A percentile compares a stretch with the other conserved stretches of the same genome.
Evolutionary conservation across 1,284 basidiomycete genomes (phyloP).

Genomic region (Rhodotorula sp.): DNA sequence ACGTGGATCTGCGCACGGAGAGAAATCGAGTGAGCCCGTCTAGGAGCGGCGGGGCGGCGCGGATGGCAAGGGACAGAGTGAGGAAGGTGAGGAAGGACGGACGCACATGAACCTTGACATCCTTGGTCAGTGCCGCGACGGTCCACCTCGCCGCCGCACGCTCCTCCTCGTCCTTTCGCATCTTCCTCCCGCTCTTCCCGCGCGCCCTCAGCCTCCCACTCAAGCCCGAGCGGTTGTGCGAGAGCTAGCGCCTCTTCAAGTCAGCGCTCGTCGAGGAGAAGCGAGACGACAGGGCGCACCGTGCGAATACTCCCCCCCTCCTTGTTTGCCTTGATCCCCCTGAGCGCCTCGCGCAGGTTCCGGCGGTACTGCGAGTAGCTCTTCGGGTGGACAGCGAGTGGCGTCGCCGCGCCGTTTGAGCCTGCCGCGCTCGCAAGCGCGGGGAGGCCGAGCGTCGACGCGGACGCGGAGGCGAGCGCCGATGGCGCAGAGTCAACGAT

Average conservation of each 20-base stretch:
- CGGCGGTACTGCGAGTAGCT: slow-evolving; percentile 12
- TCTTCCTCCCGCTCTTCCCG: neutral
- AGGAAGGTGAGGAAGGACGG: neutral
- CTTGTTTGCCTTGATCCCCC: neutral
- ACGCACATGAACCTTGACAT: slow-evolving; percentile 32
- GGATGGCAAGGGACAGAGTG: too few species aligned
- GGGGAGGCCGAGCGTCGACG: neutral
- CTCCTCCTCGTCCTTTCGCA: slow-evolving; percentile 18
- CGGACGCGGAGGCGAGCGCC: neutral
- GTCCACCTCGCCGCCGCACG: slow-evolving; percentile 26
- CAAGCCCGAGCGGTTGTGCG: slow-evolving; percentile 20
- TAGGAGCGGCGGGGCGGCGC: too few species aligned
- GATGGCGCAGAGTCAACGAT: slow-evolving; percentile 10
- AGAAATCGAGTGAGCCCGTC: neutral
- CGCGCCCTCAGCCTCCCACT: neutral
- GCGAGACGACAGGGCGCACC: slow-evolving; percentile 3
- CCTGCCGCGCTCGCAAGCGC: neutral
- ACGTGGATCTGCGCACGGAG: slow-evolving; percentile 26
- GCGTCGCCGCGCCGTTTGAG: neutral
- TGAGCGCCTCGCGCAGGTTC: slow-evolving; percentile 16
- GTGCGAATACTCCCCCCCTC: slow-evolving; percentile 8
- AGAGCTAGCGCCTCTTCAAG: slow-evolving; percentile 1
- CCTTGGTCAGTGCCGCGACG: slow-evolving; percentile 28
- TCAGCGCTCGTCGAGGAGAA: neutral
- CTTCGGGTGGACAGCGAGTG: neutral